Conservation (phyloP, 495 filamentous ascomycete genomes). For the Wilcoxina mikolae region DNA sequence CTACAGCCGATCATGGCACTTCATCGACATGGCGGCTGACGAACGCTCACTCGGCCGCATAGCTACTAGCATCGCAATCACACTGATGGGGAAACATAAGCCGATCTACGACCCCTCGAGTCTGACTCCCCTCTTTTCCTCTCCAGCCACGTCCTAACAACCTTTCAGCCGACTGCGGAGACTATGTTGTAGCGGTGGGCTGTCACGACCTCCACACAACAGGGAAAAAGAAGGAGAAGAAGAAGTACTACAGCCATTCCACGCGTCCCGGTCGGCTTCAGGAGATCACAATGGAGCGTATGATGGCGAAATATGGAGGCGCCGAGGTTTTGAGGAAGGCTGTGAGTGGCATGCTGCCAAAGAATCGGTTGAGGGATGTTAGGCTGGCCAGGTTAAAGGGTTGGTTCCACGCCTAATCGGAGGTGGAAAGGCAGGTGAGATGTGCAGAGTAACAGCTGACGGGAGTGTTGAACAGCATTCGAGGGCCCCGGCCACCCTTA, state of each 20-base stretch:
- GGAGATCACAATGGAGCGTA: conserved; percentile 80
- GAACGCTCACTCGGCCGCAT: conserved; percentile 69
- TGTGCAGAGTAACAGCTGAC: conserved; percentile 14
- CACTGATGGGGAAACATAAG: conserved; percentile 98
- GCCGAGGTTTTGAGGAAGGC: conserved; percentile 85
- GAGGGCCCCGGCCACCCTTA: conserved; percentile 85
- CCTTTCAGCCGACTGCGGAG: conserved; percentile 83
- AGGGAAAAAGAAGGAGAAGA: conserved; percentile 81
- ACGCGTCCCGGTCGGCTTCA: conserved; percentile 77
- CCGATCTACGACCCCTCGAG: conserved; percentile 78
- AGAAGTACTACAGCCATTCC: conserved; percentile 87
- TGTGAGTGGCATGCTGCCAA: conserved; percentile 92
- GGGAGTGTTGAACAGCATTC: conserved; percentile 44
- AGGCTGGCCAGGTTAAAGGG: conserved; percentile 77
- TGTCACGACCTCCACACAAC: conserved; percentile 78
- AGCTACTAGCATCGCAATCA: conserved; percentile 74
- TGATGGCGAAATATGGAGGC: conserved; percentile 89
- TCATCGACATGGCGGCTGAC: conserved; percentile 54
- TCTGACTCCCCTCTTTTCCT: conserved; percentile 9
- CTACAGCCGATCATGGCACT: conserved; percentile 91
- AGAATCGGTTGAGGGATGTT: conserved; percentile 80
- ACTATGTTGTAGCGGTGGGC: conserved; percentile 89
- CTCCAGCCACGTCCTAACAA: conserved; percentile 25
- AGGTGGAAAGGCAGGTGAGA: background rate
- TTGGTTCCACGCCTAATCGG: conserved; percentile 30